Percentiles rank a stretch among this genome's conserved stretches.
Conservation (phyloP, 306 rosid species). For the Cicer yamashitae region DNA sequence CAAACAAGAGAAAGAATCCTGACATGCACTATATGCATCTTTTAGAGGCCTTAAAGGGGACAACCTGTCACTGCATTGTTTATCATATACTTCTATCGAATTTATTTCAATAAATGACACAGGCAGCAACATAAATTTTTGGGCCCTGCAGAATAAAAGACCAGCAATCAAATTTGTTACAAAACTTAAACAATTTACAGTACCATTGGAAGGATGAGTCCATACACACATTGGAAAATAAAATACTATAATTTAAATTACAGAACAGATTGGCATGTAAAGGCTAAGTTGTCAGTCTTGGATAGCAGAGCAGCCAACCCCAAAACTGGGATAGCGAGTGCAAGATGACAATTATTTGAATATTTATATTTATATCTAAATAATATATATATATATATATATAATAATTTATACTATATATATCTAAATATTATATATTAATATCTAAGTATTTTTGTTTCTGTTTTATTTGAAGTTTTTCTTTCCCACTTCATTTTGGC, state of each 20-base stretch:
- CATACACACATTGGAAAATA: slow-evolving; percentile 18
- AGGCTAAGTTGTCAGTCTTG: neutral
- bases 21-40: slow-evolving; percentile 41
- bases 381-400: no score
- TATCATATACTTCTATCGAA: slow-evolving; percentile 50
- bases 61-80: slow-evolving; percentile 47
- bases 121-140: slow-evolving; percentile 68
- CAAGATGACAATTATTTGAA: no score
- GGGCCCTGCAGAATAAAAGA: slow-evolving; percentile 62
- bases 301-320: no score
- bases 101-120: slow-evolving; percentile 70
- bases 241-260: neutral
- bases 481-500: neutral
- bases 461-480: neutral
- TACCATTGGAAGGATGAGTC: neutral
- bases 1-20: slow-evolving; percentile 52
- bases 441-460: neutral
- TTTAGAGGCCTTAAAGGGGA: slow-evolving; percentile 42
- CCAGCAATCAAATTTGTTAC: slow-evolving; percentile 41
- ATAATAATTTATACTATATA: neutral
- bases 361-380: no score
- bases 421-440: neutral
- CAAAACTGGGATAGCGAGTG: no score
- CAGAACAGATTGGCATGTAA: slow-evolving; percentile 11
- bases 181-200: slow-evolving; percentile 11